Conservation (phyloP, 805 yeast species). For the Lachancea cidri region DNA sequence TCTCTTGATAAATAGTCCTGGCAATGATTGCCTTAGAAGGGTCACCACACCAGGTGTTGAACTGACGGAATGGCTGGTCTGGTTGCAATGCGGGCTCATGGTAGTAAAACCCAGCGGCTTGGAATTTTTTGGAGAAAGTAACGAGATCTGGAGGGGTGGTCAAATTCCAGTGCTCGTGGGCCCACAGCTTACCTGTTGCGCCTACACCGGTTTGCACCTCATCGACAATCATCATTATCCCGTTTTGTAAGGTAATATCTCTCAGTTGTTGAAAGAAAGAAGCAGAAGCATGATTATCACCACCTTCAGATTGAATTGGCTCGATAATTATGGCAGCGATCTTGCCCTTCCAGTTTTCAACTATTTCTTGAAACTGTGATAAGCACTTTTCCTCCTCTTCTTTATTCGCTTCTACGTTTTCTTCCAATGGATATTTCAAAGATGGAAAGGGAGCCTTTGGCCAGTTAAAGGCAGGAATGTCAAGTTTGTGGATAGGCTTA, state of each 20-base stretch:
- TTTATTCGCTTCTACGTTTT: slow-evolving; percentile 55
- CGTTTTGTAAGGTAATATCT: slow-evolving; percentile 52
- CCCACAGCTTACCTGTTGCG: slow-evolving; percentile 69
- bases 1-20: slow-evolving; percentile 52
- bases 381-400: slow-evolving; percentile 81
- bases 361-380: slow-evolving; percentile 63
- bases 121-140: slow-evolving; percentile 68
- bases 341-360: slow-evolving; percentile 64
- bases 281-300: slow-evolving; percentile 65
- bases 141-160: slow-evolving; percentile 64
- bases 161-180: slow-evolving; percentile 60
- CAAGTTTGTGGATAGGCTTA: slow-evolving; percentile 90
- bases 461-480: slow-evolving; percentile 92
- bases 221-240: slow-evolving; percentile 57
- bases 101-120: slow-evolving; percentile 68
- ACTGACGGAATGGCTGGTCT: slow-evolving; percentile 59
- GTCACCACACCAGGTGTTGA: slow-evolving; percentile 78
- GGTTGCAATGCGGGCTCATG: slow-evolving; percentile 55
- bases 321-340: slow-evolving; percentile 87
- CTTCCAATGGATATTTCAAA: slow-evolving; percentile 78
- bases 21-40: slow-evolving; percentile 65
- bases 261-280: slow-evolving; percentile 59
- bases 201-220: slow-evolving; percentile 76
- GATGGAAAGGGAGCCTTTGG: slow-evolving; percentile 92
- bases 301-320: slow-evolving; percentile 79